phyloP scores from a whole-genome alignment of 352 stramenopile genomes.

The Globisporangium perplexum region DNA sequence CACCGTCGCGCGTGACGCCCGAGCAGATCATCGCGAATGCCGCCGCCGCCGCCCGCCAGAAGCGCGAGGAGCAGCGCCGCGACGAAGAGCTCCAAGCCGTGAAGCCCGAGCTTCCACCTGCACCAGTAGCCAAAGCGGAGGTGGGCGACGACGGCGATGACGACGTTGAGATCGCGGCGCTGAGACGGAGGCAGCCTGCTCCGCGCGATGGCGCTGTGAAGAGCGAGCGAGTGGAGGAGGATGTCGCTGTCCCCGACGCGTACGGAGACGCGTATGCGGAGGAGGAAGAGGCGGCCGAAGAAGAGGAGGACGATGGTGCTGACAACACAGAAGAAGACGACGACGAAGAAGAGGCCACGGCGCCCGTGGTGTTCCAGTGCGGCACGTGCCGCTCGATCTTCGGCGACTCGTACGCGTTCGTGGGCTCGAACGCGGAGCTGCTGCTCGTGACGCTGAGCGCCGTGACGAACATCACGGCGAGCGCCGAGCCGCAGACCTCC shows the following conservation, averaged over 20 bases:
- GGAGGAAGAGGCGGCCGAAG: conserved; percentile 30
- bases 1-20: conserved; percentile 10
- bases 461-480: conserved; percentile 54
- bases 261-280: conserved; percentile 23
- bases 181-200: neutral
- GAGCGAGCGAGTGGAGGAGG: conserved; percentile 7
- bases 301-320: conserved; percentile 22
- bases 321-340: conserved; percentile 39
- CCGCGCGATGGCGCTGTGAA: conserved; percentile 1
- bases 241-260: neutral
- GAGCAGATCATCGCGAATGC: conserved; percentile 12
- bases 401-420: conserved; percentile 77
- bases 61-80: conserved; percentile 2
- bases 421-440: conserved; percentile 67
- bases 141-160: conserved; percentile 6
- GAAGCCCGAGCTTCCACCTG: neutral
- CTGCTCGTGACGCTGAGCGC: conserved; percentile 71
- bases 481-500: conserved; percentile 44
- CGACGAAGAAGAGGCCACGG: conserved; percentile 42
- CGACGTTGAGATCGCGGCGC: neutral
- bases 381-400: conserved; percentile 80
- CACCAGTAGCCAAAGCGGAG: neutral
- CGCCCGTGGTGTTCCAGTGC: conserved; percentile 81
- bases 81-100: conserved; percentile 7
- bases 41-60: neutral